These are phyloP conservation scores for Globisporangium cederbergense DNA, from an alignment of 352 stramenopile species.

Conservation along the genomic window DNA sequence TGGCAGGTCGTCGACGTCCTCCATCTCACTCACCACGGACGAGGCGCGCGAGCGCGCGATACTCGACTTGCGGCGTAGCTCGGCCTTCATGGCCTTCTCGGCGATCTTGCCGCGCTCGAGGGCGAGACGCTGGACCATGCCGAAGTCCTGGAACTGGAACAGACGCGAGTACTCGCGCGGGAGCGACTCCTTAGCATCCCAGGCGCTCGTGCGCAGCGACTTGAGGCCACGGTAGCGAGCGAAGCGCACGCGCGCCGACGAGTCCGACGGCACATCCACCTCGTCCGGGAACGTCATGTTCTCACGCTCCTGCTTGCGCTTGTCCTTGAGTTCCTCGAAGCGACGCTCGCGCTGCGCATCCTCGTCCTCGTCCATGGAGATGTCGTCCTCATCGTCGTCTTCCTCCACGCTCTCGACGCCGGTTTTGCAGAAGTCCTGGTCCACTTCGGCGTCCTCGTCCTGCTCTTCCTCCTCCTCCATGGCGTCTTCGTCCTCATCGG, in stretches of 20 bases:
- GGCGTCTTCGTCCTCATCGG: conserved; percentile 56
- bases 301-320: conserved; percentile 87
- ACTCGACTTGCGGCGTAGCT: conserved; percentile 55
- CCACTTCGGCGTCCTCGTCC: conserved; percentile 42
- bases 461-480: conserved; percentile 46
- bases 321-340: conserved; percentile 58
- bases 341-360: conserved; percentile 31
- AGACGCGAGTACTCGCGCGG: conserved; percentile 95
- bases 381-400: conserved; percentile 73
- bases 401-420: conserved; percentile 47
- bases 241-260: conserved; percentile 66
- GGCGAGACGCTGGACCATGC: conserved; percentile 91
- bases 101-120: conserved; percentile 78
- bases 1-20: conserved; percentile 72
- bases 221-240: conserved; percentile 95
- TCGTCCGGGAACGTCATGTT: conserved; percentile 97
- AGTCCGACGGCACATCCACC: conserved; percentile 70
- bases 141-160: conserved; percentile 97
- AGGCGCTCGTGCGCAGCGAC: conserved; percentile 94
- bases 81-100: conserved; percentile 65
- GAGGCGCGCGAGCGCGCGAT: conserved; percentile 46
- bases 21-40: conserved; percentile 58
- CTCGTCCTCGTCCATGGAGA: conserved; percentile 73
- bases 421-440: conserved; percentile 82
- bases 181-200: conserved; percentile 98